A percentile compares a stretch with the other conserved stretches of the same genome.
Conservation (phyloP, 2,329 filamentous ascomycete species). For the Aspergillus sp. region DNA sequence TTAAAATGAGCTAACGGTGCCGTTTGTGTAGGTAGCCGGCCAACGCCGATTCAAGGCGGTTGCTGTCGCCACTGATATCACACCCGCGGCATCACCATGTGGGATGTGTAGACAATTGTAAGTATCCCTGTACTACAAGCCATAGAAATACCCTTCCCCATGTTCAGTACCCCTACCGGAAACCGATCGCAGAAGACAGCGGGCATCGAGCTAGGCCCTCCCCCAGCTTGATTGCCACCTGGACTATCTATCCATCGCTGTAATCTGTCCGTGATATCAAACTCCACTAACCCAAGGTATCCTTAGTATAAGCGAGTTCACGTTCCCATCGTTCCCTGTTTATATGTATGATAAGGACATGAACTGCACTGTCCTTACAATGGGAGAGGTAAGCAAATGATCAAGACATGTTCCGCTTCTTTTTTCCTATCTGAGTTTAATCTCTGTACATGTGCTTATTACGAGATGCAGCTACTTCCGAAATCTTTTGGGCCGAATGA, state of each 20-base stretch:
- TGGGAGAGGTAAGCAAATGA: constrained; percentile 36
- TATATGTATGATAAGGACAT: constrained; percentile 90
- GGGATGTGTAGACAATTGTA: constrained; percentile 96
- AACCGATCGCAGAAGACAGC: background rate
- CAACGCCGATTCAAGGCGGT: constrained; percentile 68
- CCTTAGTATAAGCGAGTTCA: constrained; percentile 70
- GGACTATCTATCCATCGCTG: background rate
- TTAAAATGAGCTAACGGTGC: background rate
- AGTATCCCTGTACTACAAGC: constrained; percentile 11
- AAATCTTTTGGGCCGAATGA: constrained; percentile 67
- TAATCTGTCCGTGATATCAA: background rate
- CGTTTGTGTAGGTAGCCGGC: constrained; percentile 39
- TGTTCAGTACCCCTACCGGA: background rate
- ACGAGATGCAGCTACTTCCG: constrained; percentile 58
- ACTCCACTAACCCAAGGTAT: constrained; percentile 4
- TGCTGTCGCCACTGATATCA: constrained; percentile 79
- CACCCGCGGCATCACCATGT: constrained; percentile 69
- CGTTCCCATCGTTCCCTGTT: constrained; percentile 67
- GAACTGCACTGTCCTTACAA: constrained; percentile 50
- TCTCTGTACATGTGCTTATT: constrained; percentile 1
- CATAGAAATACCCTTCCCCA: background rate
- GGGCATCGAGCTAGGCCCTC: too few species aligned
- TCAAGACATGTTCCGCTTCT: background rate
- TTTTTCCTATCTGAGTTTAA: background rate
- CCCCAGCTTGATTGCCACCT: background rate